phyloP scores from a whole-genome alignment of 441 rosid species.

The Sinapis alba region DNA sequence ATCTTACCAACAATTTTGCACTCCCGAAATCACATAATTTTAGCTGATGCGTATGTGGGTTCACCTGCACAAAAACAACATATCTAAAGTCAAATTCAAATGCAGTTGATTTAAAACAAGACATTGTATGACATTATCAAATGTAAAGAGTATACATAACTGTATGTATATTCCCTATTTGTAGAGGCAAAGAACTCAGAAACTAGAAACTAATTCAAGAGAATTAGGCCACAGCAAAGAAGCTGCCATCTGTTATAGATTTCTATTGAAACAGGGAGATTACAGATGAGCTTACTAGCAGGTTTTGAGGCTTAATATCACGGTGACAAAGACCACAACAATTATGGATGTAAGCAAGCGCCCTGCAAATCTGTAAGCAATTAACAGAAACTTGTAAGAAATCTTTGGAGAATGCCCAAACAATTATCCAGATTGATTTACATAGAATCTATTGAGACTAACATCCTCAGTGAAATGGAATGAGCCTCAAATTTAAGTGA shows the following conservation, averaged over 20 bases:
- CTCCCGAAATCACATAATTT: constrained; percentile 99
- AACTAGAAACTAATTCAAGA: neutral
- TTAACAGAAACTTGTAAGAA: constrained; percentile 30
- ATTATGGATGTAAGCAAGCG: constrained; percentile 84
- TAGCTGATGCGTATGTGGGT: constrained; percentile 96
- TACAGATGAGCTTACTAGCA: constrained; percentile 58
- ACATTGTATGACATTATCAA: neutral
- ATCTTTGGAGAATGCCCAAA: neutral
- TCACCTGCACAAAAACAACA: constrained; percentile 67
- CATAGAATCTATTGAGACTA: neutral
- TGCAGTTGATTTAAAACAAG: constrained; percentile 8
- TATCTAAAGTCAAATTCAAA: constrained; percentile 16
- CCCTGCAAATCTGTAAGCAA: constrained; percentile 82
- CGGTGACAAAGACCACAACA: constrained; percentile 91
- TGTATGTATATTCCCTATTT: neutral
- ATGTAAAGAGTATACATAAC: neutral
- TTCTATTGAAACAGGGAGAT: constrained; percentile 4
- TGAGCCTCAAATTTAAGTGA: neutral
- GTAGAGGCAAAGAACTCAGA: constrained; percentile 4
- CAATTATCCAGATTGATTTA: neutral
- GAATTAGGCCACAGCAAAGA: neutral
- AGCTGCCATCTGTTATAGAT: constrained; percentile 6
- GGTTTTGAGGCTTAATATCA: constrained; percentile 94
- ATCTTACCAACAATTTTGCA: constrained; percentile 92
- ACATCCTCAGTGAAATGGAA: neutral